phyloP scores from a whole-genome alignment of 2,329 filamentous ascomycete genomes.

The Ophiostoma perfectum region DNA sequence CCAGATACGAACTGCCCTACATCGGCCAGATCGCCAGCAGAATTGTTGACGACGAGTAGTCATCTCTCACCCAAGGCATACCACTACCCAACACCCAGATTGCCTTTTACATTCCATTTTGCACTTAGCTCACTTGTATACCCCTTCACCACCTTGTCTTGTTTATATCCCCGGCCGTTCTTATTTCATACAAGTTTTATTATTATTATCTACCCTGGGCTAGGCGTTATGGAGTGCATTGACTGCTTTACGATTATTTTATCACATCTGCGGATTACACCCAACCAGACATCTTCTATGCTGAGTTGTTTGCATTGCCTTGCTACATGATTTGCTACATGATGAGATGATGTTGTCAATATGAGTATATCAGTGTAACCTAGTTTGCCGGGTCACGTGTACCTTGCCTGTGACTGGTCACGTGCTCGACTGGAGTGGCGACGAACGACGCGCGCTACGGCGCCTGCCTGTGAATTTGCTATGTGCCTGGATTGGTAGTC shows the following conservation, averaged over 20 bases:
- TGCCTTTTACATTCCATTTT: background rate
- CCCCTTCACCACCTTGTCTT: background rate
- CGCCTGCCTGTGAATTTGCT: conserved; percentile 23
- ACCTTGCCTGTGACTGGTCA: background rate
- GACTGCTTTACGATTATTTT: no score
- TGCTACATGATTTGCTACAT: no score
- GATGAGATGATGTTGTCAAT: background rate
- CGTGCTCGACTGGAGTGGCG: conserved; percentile 11
- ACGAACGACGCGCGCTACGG: conserved; percentile 22
- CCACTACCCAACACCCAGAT: background rate
- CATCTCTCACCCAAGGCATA: background rate
- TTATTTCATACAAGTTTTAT: background rate
- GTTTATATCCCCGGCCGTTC: conserved; percentile 1
- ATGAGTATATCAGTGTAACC: background rate
- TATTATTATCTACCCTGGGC: background rate
- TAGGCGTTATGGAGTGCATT: background rate
- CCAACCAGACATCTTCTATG: no score
- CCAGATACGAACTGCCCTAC: conserved; percentile 77
- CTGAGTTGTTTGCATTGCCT: no score
- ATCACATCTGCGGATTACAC: no score
- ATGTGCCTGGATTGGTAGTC: conserved; percentile 15
- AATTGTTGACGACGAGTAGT: conserved; percentile 77
- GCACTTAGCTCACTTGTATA: conserved; percentile 6
- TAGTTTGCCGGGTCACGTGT: background rate
- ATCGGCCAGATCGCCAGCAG: conserved; percentile 80